Evolutionary conservation across 495 filamentous ascomycete species (phyloP).

Genomic region (Trichoderma reesei): DNA sequence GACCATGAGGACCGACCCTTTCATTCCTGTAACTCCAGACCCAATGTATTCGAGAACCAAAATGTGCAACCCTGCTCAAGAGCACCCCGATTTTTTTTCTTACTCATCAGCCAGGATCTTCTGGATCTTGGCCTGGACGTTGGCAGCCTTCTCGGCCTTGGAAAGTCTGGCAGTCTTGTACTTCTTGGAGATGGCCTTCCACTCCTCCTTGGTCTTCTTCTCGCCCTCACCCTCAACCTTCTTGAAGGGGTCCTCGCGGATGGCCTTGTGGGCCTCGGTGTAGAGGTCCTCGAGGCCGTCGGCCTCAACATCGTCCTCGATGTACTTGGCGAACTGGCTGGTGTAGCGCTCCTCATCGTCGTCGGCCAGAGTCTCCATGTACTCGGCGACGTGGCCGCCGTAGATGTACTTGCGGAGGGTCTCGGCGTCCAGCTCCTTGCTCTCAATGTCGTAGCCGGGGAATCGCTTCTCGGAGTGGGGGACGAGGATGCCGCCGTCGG

Average conservation of each 20-base stretch:
- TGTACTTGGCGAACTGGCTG: constrained; percentile 93
- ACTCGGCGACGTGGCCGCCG: constrained; percentile 95
- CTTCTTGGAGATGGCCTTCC: constrained; percentile 93
- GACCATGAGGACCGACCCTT: constrained; percentile 8
- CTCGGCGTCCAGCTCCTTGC: constrained; percentile 93
- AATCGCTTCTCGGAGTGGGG: constrained; percentile 99
- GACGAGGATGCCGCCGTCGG: constrained; percentile 91
- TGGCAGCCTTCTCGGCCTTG: constrained; percentile 65
- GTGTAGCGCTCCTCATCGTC: constrained; percentile 99
- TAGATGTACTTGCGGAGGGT: constrained; percentile 98
- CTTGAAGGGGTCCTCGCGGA: constrained; percentile 97
- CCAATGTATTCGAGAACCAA: constrained; percentile 7
- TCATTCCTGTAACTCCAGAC: constrained; percentile 9
- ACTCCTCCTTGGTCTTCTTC: constrained; percentile 96
- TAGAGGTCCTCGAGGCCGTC: constrained; percentile 97
- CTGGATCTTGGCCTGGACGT: constrained; percentile 82
- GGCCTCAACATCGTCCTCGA: constrained; percentile 91
- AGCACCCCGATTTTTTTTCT: constrained; percentile 12
- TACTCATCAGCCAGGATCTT: constrained; percentile 45
- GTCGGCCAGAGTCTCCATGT: constrained; percentile 99
- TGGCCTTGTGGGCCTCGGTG: constrained; percentile 85
- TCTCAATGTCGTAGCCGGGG: constrained; percentile 95
- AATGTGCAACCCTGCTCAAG: not conserved
- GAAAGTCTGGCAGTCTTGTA: constrained; percentile 65
- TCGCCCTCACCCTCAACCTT: constrained; percentile 73